A percentile compares a stretch with the other conserved stretches of the same genome.
Evolutionary conservation across 2,329 filamentous ascomycete genomes (phyloP).

Genomic region (Phyllosticta citribraziliensis): DNA sequence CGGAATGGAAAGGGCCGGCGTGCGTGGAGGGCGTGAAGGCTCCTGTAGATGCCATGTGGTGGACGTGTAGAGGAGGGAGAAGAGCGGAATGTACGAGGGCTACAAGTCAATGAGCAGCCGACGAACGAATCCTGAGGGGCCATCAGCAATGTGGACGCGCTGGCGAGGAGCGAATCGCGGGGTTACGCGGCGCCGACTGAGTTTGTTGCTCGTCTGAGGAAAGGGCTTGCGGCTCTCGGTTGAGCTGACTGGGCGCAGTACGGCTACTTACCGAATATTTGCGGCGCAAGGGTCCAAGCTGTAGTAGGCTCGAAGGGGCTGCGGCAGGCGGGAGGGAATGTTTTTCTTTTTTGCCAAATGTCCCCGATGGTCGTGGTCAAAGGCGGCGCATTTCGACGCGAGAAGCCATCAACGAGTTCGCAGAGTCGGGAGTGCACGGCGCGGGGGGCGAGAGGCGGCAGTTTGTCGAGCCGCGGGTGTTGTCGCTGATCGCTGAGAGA

Average conservation of each 20-base stretch:
- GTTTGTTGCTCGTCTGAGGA: not conserved
- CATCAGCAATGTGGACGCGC: not conserved
- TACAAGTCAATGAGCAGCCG: not conserved
- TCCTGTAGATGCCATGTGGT: constrained; percentile 34
- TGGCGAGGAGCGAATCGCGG: constrained; percentile 1
- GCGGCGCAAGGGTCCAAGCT: constrained; percentile 6
- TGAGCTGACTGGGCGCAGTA: not conserved
- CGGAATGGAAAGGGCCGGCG: constrained; percentile 28
- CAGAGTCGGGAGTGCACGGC: constrained; percentile 7
- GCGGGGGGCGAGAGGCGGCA: constrained; percentile 1
- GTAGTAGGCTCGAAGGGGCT: not conserved
- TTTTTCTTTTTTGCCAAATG: not conserved
- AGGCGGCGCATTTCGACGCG: constrained; percentile 8
- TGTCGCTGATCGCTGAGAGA: constrained; percentile 5
- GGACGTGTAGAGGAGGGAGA: not conserved
- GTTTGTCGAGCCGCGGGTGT: constrained; percentile 7
- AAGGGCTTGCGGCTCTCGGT: constrained; percentile 3
- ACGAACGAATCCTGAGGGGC: not conserved
- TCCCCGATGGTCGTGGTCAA: constrained; percentile 5
- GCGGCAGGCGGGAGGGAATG: not conserved
- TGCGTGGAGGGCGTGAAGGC: constrained; percentile 25
- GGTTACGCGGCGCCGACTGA: not conserved
- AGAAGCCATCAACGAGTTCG: constrained; percentile 5
- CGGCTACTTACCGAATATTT: constrained; percentile 7
- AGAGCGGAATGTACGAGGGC: not conserved